Evolutionary conservation across 208 protist genomes (phyloP), one percentile per base, ranked within the genome.

Genomic region (Trypanosoma caninum): DNA sequence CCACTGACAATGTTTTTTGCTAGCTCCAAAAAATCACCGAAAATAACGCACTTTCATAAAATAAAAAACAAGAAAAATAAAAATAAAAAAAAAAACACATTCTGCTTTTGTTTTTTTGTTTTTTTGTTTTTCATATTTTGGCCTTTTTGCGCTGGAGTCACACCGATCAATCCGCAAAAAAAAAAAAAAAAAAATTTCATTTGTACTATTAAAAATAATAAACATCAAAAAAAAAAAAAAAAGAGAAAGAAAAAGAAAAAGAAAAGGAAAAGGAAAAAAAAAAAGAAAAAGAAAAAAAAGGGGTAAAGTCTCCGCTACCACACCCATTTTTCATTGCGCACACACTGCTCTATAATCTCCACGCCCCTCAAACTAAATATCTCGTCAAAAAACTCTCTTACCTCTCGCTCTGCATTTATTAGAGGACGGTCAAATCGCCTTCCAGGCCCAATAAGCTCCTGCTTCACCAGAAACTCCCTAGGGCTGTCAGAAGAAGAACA

Each of bases 341-440:
- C 69, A 64, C 68, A 91, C 16, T 60, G 25, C 23, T 72, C 70
- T n/a, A 46, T 45, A 25, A 94, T 77, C 40, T 72, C 84, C 7
- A 61, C 72, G 0, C 80, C 82, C 28, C 84, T 78, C 14, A 31
- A 58, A 11, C 50, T 50, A 61, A 94, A 91, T 1, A 94, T 27
- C 2, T 83, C 71, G 23, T 76, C 71, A 66, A 94, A 81, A 68
- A 87, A 94, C 14, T 50, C 54, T 56, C 70, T 64, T 65, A 91
- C 83, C 35, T 89, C 82, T 13, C 56, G 61, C 72, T 94, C 83
- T 53, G 85, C 87, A 37, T 85, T 79, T 4, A 74, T 71, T 10
- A 84, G 80, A 13, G 87, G 83, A 14, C 80, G 76, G 59, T 91
- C 87, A 34, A 91, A 76, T 7, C 87, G 77, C 8, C 83, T 72